Evolutionary conservation across 495 filamentous ascomycete genomes (phyloP), one percentile per base, ranked within the genome.

Genomic region (Penicillium crystallinum): DNA sequence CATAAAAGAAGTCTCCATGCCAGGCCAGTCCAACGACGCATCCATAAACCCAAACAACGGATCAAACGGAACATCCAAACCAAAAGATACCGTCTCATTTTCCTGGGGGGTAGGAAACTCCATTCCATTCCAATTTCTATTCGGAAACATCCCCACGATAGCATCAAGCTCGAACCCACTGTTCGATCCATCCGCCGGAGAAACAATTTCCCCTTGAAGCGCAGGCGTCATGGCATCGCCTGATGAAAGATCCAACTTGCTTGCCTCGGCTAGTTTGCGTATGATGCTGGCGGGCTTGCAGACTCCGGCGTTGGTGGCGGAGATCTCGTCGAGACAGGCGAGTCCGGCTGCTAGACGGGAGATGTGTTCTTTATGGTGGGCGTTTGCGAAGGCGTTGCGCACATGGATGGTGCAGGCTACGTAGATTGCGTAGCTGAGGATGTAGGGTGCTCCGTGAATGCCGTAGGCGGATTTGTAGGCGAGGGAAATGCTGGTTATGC

Each of bases 381-480:
- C 36, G 36, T 38, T 38, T 12, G 36, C 36, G 36, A 38, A 38
- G 18, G 36, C 36, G 36, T 38, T 38, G 36, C 69, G 64, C 14
- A 49, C 55, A 22, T 58, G 45, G 15, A 58, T 54, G 1, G 56
- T 58, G 14, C 46, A 49, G 8, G 57, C 57, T 29, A 55, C 53
- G 34, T 64, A 61, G 3, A 58, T 37, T 0, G 52, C 64, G 31
- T 67, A 67, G 23, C 53, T 56, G 19, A 67, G 45, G 35, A 67
- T 37, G 41, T 60, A 67, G 2, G 49, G 49, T 5, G 64, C 56
- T 1, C 59, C 42, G 3, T 52, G 41, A 7, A 64, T 31, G 1
- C 52, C 40, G 37, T 56, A 67, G 1, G 52, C 46, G 1, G 46
- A 25, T 9, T 49, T 36, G 25, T 67, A 62, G 7, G 46, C 41